Conservation (phyloP, 148 eudicot species). For the Silene uniflora region DNA sequence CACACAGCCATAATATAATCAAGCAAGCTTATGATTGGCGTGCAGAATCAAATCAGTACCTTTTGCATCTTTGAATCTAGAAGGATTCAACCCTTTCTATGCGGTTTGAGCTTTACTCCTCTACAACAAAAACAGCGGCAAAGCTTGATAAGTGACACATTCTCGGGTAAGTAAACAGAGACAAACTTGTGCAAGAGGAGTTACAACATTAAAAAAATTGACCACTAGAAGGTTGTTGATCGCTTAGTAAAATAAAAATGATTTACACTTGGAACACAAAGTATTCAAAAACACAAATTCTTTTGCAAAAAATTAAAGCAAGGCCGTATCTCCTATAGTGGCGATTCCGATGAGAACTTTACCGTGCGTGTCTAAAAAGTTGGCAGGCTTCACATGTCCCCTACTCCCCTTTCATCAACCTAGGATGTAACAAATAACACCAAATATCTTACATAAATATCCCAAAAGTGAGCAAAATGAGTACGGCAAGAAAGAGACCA, state of each 20-base stretch:
- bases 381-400: constrained; percentile 76
- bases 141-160: constrained; percentile 16
- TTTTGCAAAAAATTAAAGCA: not conserved
- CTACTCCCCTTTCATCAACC: constrained; percentile 74
- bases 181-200: constrained; percentile 25
- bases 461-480: not conserved
- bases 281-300: not conserved
- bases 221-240: constrained; percentile 60
- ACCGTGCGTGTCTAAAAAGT: constrained; percentile 66
- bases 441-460: constrained; percentile 4
- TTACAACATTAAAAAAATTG: constrained; percentile 93
- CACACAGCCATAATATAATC: too few species aligned
- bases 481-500: not conserved
- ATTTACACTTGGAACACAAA: not conserved
- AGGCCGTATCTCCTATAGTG: constrained; percentile 79
- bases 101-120: constrained; percentile 88
- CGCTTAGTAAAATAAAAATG: constrained; percentile 12
- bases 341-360: constrained; percentile 80
- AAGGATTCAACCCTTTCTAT: constrained; percentile 74
- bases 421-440: constrained; percentile 16
- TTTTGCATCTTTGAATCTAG: constrained; percentile 70
- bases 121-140: constrained; percentile 33
- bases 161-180: not conserved
- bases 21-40: too few species aligned
- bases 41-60: constrained; percentile 33